phyloP scores from a whole-genome alignment of 805 yeast genomes.

The Wickerhamiella lipophila region DNA sequence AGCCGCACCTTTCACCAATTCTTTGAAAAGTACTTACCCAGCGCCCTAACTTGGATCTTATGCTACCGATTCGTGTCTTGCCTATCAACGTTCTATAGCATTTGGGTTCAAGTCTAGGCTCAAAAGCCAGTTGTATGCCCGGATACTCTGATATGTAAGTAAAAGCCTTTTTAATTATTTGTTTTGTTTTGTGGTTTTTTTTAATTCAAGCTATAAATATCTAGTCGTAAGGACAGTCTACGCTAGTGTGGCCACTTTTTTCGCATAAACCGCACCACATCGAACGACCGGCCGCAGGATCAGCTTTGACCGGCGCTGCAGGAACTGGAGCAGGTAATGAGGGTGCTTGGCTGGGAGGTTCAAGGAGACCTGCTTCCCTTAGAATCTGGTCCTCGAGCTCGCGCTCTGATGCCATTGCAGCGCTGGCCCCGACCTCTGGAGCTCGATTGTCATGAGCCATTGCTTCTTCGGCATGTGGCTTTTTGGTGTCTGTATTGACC shows the following conservation, averaged over 20 bases:
- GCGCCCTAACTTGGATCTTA: no score
- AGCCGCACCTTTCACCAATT: no score
- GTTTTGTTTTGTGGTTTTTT: no score
- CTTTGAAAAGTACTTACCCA: no score
- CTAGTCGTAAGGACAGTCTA: slow-evolving; percentile 73
- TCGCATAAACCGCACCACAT: slow-evolving; percentile 94
- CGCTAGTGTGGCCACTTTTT: slow-evolving; percentile 72
- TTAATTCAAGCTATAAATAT: slow-evolving; percentile 25
- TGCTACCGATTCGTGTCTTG: no score
- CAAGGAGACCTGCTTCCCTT: slow-evolving; percentile 10
- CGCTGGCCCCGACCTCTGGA: no score
- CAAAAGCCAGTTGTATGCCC: no score
- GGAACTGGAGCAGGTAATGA: background rate
- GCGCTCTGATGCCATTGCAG: background rate
- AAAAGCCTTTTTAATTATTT: no score
- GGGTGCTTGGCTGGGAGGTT: background rate
- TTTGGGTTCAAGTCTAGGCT: no score
- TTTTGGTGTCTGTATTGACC: background rate
- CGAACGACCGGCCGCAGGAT: slow-evolving; percentile 61
- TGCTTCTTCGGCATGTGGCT: background rate
- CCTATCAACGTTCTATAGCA: no score
- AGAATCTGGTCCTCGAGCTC: slow-evolving; percentile 9
- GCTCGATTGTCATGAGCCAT: no score
- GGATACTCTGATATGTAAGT: no score
- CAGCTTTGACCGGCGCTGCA: slow-evolving; percentile 25